phyloP scores from a whole-genome alignment of 176 grass and related monocot species.

The Oryza longistaminata region DNA sequence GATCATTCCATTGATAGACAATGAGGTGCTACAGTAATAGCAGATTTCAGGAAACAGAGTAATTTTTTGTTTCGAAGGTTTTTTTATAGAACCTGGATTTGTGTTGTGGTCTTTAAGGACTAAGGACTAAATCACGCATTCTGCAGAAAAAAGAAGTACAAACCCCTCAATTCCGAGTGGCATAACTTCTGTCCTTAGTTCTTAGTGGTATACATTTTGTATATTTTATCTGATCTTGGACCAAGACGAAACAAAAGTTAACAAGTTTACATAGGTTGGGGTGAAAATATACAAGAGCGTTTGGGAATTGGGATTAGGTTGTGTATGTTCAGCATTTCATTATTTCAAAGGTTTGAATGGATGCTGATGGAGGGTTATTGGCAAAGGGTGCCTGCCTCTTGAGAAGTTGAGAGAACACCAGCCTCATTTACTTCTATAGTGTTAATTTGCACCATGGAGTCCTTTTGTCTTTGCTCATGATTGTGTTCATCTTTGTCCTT shows the following conservation, averaged over 20 bases:
- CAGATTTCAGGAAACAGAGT: background rate
- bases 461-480: slow-evolving; percentile 27
- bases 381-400: background rate
- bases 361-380: background rate
- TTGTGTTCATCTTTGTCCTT: slow-evolving; percentile 31
- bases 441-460: slow-evolving; percentile 1
- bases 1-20: background rate
- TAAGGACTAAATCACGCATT: background rate
- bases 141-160: background rate
- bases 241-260: background rate
- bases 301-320: background rate
- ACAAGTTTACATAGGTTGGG: slow-evolving; percentile 1
- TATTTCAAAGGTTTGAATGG: background rate
- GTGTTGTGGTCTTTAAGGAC: background rate
- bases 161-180: background rate
- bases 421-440: slow-evolving; percentile 5
- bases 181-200: background rate
- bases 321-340: background rate
- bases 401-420: background rate
- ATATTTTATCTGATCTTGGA: background rate
- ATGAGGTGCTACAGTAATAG: background rate
- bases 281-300: background rate
- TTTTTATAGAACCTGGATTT: background rate
- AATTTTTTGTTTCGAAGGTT: background rate
- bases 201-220: background rate